Evolutionary conservation across 2,329 filamentous ascomycete species (phyloP).

Genomic region (Nemania abortiva): DNA sequence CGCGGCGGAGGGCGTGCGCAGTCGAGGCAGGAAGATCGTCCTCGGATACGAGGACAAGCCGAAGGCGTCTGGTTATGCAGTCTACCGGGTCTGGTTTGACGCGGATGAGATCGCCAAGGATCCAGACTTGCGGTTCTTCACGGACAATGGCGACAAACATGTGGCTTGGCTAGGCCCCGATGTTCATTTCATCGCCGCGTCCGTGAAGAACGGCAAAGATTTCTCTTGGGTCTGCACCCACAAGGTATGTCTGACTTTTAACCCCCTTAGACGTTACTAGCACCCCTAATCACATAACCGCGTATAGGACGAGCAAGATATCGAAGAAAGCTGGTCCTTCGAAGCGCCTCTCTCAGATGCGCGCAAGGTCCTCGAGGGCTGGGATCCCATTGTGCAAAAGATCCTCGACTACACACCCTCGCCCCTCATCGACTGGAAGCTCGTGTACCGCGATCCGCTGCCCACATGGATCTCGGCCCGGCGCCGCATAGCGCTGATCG

Average conservation of each 20-base stretch:
- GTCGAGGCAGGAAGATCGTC: constrained; percentile 60
- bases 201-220: constrained; percentile 64
- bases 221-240: constrained; percentile 68
- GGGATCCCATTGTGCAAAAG: constrained; percentile 54
- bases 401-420: constrained; percentile 55
- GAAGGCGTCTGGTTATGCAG: constrained; percentile 59
- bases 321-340: constrained; percentile 43
- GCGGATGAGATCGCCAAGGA: constrained; percentile 60
- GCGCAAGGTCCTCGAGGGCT: constrained; percentile 50
- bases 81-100: constrained; percentile 60
- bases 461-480: constrained; percentile 58
- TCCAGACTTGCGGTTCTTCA: constrained; percentile 57
- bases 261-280: not conserved
- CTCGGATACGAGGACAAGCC: constrained; percentile 58
- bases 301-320: constrained; percentile 47
- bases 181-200: constrained; percentile 64
- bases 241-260: constrained; percentile 50
- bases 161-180: constrained; percentile 66
- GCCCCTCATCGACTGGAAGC: constrained; percentile 54
- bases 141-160: constrained; percentile 64
- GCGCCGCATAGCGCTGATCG: constrained; percentile 58
- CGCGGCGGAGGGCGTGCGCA: constrained; percentile 62
- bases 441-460: constrained; percentile 54
- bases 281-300: not conserved
- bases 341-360: constrained; percentile 46